Evolutionary conservation across 1,139 yeast species (phyloP), one percentile per base, ranked within the genome.

Genomic region (Candida neerlandica): DNA sequence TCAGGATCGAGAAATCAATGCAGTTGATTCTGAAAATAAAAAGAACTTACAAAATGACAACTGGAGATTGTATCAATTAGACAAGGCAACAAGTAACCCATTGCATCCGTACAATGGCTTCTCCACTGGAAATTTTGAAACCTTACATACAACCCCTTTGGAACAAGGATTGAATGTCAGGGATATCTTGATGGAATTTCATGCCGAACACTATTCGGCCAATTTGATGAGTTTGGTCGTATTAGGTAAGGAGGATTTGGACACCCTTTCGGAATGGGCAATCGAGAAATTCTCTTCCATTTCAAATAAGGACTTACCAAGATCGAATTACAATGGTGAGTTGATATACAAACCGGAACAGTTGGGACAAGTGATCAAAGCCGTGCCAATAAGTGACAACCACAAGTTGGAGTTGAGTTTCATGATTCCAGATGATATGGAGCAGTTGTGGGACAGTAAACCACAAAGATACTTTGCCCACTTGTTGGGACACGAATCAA

Each of bases 1-100:
- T 63, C 89, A 91, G 60, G 97, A 91, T 61, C 80, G 97, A 50
- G 99, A 94, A 66, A 86, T 94, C 58, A 83, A 85, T 54, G 99
- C 98, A 2, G 98, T 94, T 14, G 97, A 94, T 66, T 88, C 96
- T 26, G 99, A 94, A 67, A 90, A 94, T 70, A 92, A 91, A 66
- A 94, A 94, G 71, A 94, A 94, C 64, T 74, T 94, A 49, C 98
- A 94, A 67, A 87, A 81, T 64, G 99, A 94, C 65, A 65, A 73
- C 50, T 91, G 98, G 97, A 81, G 99, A 59, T 70, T 90, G 46
- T 85, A 86, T 60, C 98, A 94, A 68, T 76, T 94, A 51, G 94
- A 89, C 50, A 87, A 89, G 65, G 77, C 84, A 50, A 73, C 86
- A 40, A 77, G 94, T 21, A 90, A 88, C 64, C 81, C 83, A 0